Base-by-base conservation (phyloP, 2,329 filamentous ascomycete species). In the Ambrosiella cleistominuta region DNA sequence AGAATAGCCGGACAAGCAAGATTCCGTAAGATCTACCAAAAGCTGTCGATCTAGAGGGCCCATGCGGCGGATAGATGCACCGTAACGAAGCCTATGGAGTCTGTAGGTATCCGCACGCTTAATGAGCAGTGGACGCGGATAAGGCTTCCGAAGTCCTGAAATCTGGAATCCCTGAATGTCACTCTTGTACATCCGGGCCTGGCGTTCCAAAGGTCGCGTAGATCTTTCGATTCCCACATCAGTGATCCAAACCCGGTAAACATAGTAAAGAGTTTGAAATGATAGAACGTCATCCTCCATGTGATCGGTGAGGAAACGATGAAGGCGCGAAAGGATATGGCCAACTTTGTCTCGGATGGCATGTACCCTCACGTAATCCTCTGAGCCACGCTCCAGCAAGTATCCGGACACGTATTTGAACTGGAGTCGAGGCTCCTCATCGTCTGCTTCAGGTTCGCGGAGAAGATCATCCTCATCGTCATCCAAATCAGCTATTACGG, bases 161-260 rank as follows among this genome's bases (percentile, higher is more conserved):
- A 96, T 87, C 70, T 95, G 96, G 75, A 96, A 98, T 0, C 91
- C 86, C 27, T 88, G 82, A 61, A 90, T 85, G 65, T 98, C 93
- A 5, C 88, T 84, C 64, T 84, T 83, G 67, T 96, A 85, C 0
- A 98, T 78, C 57, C 89, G 81, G 3, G 86, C 81, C 12, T 97
- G 83, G 17, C 93, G 79, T 68, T 98, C 93, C 8, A 97, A 75
- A 1, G 94, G 87, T 68, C 96, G 93, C 0, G 93, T 91, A 15
- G 91, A 96, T 61, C 91, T 80, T 70, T 98, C 93, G 61, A 96
- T 94, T 15, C 94, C 93, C 45, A 98, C 90, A 66, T 98, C 93
- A 1, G 95, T 89, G 65, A 98, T 97, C 89, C 90, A 98, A 7
- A 88, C 93, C 49, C 88, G 79, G 68, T 96, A 98, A 1, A 91